Conservation (phyloP, 2,329 filamentous ascomycete species). For the Nemania bipapillata region DNA sequence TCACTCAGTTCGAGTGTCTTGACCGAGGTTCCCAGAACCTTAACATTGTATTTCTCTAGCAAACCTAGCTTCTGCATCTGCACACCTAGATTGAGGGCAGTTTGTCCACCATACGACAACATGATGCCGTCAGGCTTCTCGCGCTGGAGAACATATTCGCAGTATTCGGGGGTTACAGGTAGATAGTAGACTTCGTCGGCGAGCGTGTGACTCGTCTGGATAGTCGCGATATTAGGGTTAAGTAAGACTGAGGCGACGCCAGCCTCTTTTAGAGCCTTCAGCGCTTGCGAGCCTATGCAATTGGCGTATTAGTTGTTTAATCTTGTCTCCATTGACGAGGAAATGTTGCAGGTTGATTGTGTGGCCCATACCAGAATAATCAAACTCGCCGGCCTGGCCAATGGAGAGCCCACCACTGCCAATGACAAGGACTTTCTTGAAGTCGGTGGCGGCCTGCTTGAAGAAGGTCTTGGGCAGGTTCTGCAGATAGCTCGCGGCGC, state of each 20-base stretch:
- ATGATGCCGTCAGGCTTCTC: conserved; percentile 97
- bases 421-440: conserved; percentile 97
- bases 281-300: conserved; percentile 82
- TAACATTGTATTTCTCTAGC: conserved; percentile 94
- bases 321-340: conserved; percentile 7
- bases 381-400: conserved; percentile 97
- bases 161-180: conserved; percentile 96
- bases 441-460: conserved; percentile 50
- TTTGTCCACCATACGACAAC: conserved; percentile 96
- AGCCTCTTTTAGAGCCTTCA: conserved; percentile 96
- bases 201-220: conserved; percentile 95
- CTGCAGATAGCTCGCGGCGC: conserved; percentile 2
- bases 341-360: not conserved
- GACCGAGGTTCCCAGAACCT: conserved; percentile 93
- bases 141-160: conserved; percentile 95
- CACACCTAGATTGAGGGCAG: conserved; percentile 94
- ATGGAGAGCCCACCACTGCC: conserved; percentile 95
- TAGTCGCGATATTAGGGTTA: conserved; percentile 98
- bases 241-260: conserved; percentile 91
- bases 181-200: conserved; percentile 98
- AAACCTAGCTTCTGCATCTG: conserved; percentile 96
- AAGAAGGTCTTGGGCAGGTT: conserved; percentile 9
- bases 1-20: conserved; percentile 93
- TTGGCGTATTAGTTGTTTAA: conserved; percentile 39
- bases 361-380: conserved; percentile 85